A percentile compares a stretch with the other conserved stretches of the same genome.
Evolutionary conservation across 306 rosid genomes (phyloP).

Genomic region (Trifolium dubium): DNA sequence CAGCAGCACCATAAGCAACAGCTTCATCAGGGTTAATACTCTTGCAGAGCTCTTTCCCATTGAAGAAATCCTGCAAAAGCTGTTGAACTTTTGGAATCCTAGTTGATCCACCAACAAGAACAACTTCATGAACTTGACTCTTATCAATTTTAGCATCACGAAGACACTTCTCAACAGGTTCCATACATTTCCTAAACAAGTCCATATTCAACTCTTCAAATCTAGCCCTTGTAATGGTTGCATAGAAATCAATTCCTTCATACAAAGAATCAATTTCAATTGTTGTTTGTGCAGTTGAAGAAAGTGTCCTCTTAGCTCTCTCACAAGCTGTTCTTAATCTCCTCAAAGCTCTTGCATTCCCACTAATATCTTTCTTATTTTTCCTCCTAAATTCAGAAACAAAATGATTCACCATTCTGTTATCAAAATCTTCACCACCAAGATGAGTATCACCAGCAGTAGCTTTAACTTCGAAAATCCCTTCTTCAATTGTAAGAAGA

Average conservation of each 20-base stretch:
- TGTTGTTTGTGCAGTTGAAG: slow-evolving; percentile 71
- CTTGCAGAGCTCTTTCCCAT: slow-evolving; percentile 86
- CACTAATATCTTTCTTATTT: slow-evolving; percentile 75
- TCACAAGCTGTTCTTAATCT: slow-evolving; percentile 81
- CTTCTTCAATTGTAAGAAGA: slow-evolving; percentile 68
- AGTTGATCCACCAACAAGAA: slow-evolving; percentile 83
- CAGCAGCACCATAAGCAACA: slow-evolving; percentile 88
- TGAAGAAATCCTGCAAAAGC: slow-evolving; percentile 73
- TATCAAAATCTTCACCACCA: slow-evolving; percentile 89
- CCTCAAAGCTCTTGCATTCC: slow-evolving; percentile 74
- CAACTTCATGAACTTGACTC: slow-evolving; percentile 68
- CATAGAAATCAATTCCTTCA: slow-evolving; percentile 80
- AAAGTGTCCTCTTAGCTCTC: slow-evolving; percentile 74
- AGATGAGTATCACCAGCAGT: slow-evolving; percentile 85
- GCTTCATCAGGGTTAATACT: slow-evolving; percentile 90
- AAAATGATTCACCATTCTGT: slow-evolving; percentile 81
- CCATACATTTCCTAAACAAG: slow-evolving; percentile 81
- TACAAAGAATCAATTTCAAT: slow-evolving; percentile 79
- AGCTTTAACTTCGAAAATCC: slow-evolving; percentile 87
- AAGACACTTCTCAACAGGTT: slow-evolving; percentile 82
- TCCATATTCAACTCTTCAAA: slow-evolving; percentile 84
- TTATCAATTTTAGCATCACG: slow-evolving; percentile 76
- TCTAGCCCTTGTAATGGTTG: slow-evolving; percentile 77
- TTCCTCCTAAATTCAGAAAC: slow-evolving; percentile 66
- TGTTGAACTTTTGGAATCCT: slow-evolving; percentile 81